phyloP scores from a whole-genome alignment of 2,329 filamentous ascomycete genomes.

The Xylaria polymorpha region DNA sequence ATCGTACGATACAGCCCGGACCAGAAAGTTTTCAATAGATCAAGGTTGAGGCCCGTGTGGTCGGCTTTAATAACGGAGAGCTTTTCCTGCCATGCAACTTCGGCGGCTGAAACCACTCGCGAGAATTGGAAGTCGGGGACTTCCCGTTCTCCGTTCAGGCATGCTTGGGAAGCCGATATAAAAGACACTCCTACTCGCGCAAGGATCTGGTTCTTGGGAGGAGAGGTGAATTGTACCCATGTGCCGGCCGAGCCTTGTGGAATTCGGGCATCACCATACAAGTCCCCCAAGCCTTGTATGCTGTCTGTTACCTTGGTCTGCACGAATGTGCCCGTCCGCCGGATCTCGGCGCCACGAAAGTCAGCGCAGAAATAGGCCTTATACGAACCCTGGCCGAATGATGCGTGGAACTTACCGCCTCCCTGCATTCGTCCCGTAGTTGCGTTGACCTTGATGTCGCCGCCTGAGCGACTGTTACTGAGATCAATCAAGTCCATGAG shows the following conservation, averaged over 20 bases:
- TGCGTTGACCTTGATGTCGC: constrained; percentile 63
- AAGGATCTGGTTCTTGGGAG: constrained; percentile 62
- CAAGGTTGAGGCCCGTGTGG: constrained; percentile 63
- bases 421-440: constrained; percentile 67
- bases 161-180: constrained; percentile 74
- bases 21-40: constrained; percentile 75
- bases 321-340: constrained; percentile 68
- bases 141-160: constrained; percentile 74
- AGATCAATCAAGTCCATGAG: constrained; percentile 71
- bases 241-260: constrained; percentile 61
- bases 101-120: constrained; percentile 62
- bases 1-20: constrained; percentile 75
- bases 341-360: constrained; percentile 64
- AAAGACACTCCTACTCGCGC: constrained; percentile 81
- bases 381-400: constrained; percentile 70
- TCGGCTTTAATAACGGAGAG: constrained; percentile 69
- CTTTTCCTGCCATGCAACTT: constrained; percentile 72
- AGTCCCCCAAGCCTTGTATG: constrained; percentile 43
- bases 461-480: constrained; percentile 60
- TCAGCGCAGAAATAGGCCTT: constrained; percentile 70
- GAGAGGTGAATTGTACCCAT: constrained; percentile 69
- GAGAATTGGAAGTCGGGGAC: constrained; percentile 74
- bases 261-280: constrained; percentile 50
- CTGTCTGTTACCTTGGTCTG: constrained; percentile 57
- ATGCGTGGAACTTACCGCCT: constrained; percentile 68